phyloP scores from a whole-genome alignment of 2,329 filamentous ascomycete species.

The Fusarium denticulatum region DNA sequence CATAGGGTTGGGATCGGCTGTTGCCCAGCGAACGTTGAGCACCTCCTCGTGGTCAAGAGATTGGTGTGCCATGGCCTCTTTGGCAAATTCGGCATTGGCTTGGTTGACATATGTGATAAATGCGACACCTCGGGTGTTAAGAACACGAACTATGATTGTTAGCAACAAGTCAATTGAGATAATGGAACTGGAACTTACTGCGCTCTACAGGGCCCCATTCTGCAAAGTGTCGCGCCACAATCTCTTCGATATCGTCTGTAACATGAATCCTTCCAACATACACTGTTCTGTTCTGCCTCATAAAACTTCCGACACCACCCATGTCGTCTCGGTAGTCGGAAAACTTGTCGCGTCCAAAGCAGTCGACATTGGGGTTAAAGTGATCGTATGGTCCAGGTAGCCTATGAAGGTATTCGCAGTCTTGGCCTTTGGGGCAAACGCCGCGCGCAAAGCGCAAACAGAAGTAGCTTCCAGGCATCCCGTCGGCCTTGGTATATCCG shows the following conservation, averaged over 20 bases:
- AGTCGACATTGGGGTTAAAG: conserved; percentile 94
- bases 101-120: conserved; percentile 96
- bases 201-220: conserved; percentile 97
- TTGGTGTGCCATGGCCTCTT: conserved; percentile 96
- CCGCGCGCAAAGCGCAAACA: conserved; percentile 93
- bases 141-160: conserved; percentile 68
- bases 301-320: conserved; percentile 94
- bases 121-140: conserved; percentile 89
- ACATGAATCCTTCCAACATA: conserved; percentile 96
- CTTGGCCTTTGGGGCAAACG: conserved; percentile 83
- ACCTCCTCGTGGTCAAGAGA: conserved; percentile 90
- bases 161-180: conserved; percentile 1
- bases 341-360: conserved; percentile 87
- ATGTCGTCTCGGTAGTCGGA: conserved; percentile 96
- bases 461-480: conserved; percentile 83
- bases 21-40: conserved; percentile 96
- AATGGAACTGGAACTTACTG: conserved; percentile 50
- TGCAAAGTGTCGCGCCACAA: conserved; percentile 92
- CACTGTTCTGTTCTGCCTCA: conserved; percentile 91
- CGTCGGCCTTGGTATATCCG: conserved; percentile 82
- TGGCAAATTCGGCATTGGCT: conserved; percentile 88
- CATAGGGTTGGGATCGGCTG: conserved; percentile 93
- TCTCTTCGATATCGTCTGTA: conserved; percentile 95
- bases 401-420: conserved; percentile 94
- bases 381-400: conserved; percentile 87